Base-by-base conservation (phyloP, 1,284 basidiomycete species). In the Cryptococcus sp. region DNA sequence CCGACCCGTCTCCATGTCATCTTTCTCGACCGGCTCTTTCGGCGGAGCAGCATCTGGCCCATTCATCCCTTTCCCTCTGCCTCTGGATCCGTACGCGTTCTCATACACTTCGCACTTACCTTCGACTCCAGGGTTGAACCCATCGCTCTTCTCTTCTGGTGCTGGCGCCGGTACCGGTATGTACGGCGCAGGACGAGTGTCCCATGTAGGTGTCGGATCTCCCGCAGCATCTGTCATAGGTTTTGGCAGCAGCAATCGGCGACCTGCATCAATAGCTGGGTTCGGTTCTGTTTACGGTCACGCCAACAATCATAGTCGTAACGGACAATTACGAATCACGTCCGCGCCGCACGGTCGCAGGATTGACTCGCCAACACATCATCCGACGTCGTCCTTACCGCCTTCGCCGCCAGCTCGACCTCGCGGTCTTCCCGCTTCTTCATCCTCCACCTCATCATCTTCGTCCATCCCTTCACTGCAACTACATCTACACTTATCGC, bases 401-500 rank as follows among this genome's bases (percentile, higher is more conserved):
- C 66, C 66, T 17, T 71, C 68, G 1, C 71, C 69, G 10, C 68
- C 73, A 17, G 67, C 63, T n/a, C 67, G 61, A 34, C 67, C 72
- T 5, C 34, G 54, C 2, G 59, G 66, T 22, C 41, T 65, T n/a
- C 62, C 67, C 11, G 45, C 51, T 3, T 39, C 55, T 22, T 50
- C 63, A 17, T 43, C 52, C 10, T 47, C 58, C 20, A 6, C 55
- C 5, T 57, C 64, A 34, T 54, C 63, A 40, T 57, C 57, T 34
- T 50, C 50, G 16, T 57, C 67, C 6, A 58, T 77, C 2, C 78
- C 78, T 0, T 73, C 78, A 0, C 69, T 81, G 13, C 81, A 83
- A 59, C 62, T 82, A 3, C 80, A 81, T 55, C 65, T 82, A 0
- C 69, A 72, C 25, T 52, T 81, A 29, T 60, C 69, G 15, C 81